Evolutionary conservation across 495 filamentous ascomycete genomes (phyloP), one percentile per base, ranked within the genome.

Genomic region (Xylaria intraflava): DNA sequence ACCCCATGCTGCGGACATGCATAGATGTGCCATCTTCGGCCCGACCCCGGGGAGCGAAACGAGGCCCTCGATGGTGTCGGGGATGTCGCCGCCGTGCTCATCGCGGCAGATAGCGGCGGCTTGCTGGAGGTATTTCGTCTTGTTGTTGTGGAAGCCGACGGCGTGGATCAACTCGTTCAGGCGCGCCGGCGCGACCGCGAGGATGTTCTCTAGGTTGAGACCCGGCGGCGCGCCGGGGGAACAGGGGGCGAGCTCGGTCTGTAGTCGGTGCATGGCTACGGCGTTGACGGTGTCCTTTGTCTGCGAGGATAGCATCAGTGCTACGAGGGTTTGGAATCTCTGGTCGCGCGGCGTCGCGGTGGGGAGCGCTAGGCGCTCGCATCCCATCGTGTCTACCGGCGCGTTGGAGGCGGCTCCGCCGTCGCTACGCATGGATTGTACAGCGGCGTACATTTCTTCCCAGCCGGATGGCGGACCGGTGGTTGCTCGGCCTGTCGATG

Each of bases 361-460:
- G 0, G 70, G 55, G 33, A 78, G 71, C 0, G 85, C 88, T 1
- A 96, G 77, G 12, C 84, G 80, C 56, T 92, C 89, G 65, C 93
- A 98, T 17, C 93, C 93, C 93, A 98, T 96, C 0, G 94, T 96
- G 71, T 98, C 93, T 0, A 98, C 93, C 1, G 92, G 88, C 3
- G 93, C 93, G 51, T 78, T 71, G 43, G 71, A 64, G 2, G 74
- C 74, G 0, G 78, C 75, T n/a, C 86, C 83, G 36, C 80, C 79
- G 0, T 19, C n/a, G 11, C 76, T 75, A 2, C 93, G 83, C 89
- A 96, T 96, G 61, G 80, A 78, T 58, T 83, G 84, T 31, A 90
- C 85, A 0, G 81, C 74, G 33, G 77, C 69, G 69, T 96, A 98
- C 46, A 95, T 83, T 23, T 83, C 78, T 49, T 90, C 84, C 93